phyloP scores from a whole-genome alignment of 345 rosid species.

The Salix arbutifolia region DNA sequence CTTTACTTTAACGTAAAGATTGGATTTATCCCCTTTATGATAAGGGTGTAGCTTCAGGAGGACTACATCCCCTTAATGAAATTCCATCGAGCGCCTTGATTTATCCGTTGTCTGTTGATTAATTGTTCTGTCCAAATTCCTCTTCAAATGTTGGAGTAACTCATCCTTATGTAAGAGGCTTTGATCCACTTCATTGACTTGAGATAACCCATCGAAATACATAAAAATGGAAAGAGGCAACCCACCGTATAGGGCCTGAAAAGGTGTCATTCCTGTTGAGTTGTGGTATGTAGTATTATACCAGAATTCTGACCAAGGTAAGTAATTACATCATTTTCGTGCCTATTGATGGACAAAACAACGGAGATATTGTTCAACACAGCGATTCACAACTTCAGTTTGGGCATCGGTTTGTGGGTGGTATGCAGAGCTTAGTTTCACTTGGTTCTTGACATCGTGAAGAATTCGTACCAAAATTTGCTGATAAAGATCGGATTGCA shows the following conservation, averaged over 20 bases:
- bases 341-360: background rate
- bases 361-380: fast-evolving
- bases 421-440: background rate
- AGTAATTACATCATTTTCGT: no score
- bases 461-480: background rate
- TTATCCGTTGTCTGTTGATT: no score
- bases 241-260: background rate
- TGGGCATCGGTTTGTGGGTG: background rate
- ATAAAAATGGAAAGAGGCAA: background rate
- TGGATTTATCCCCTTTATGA: no score
- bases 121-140: no score
- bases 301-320: background rate
- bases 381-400: background rate
- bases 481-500: background rate
- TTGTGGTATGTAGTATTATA: background rate
- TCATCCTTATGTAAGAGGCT: background rate
- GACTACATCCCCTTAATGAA: background rate
- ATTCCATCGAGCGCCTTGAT: background rate
- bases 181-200: no score
- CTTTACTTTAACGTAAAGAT: no score
- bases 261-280: background rate
- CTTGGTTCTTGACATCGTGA: background rate
- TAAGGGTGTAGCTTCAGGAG: background rate
- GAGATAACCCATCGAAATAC: background rate
- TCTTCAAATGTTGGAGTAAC: background rate